These are phyloP conservation scores for Pseudoperonospora humuli DNA, from an alignment of 352 stramenopile species.

Conservation along the genomic window DNA sequence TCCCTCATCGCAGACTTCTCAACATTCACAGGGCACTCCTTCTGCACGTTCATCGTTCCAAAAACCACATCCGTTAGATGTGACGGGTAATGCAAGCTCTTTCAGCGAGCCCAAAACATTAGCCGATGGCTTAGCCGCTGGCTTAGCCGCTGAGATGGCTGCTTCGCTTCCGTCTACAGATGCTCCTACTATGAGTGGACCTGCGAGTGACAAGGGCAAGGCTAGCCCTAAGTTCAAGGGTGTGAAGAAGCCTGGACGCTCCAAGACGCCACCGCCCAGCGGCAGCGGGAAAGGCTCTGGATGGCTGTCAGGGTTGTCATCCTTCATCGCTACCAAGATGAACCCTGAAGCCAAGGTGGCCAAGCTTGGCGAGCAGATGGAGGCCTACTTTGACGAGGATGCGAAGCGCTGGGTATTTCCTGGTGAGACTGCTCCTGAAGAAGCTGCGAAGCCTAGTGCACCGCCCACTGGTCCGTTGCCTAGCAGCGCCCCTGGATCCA, in stretches of 20 bases:
- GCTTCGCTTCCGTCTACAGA: conserved; percentile 14
- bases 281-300: conserved; percentile 51
- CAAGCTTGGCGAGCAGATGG: conserved; percentile 69
- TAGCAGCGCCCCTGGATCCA: conserved; percentile 37
- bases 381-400: conserved; percentile 76
- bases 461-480: conserved; percentile 60
- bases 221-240: conserved; percentile 60
- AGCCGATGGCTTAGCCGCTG: conserved; percentile 2
- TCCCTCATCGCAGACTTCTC: conserved; percentile 18
- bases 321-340: conserved; percentile 68
- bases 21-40: conserved; percentile 13
- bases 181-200: conserved; percentile 25
- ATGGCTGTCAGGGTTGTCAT: conserved; percentile 56
- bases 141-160: conserved; percentile 10
- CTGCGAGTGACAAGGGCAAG: conserved; percentile 65
- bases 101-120: conserved; percentile 16
- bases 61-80: conserved; percentile 9
- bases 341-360: conserved; percentile 80
- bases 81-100: conserved; percentile 3
- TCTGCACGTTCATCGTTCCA: conserved; percentile 10
- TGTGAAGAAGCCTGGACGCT: conserved; percentile 49
- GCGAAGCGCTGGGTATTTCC: conserved; percentile 86
- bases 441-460: conserved; percentile 52
- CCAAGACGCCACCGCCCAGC: conserved; percentile 74
- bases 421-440: conserved; percentile 57